Percentiles rank a stretch among this genome's conserved stretches.
Conservation (phyloP, 2,329 filamentous ascomycete species). For the Botrytis aclada region DNA sequence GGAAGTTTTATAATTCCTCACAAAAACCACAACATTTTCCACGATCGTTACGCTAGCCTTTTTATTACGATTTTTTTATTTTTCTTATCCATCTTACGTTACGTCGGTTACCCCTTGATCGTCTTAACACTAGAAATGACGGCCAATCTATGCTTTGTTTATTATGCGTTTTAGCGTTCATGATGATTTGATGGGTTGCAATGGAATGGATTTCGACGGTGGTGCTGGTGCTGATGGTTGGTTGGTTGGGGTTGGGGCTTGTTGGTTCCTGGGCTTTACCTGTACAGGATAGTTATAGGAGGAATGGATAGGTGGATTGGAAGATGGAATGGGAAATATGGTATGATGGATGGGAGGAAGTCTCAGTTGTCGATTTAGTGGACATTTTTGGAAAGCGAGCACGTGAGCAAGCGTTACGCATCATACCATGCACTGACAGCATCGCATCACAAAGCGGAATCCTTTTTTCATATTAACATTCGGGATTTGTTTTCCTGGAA, state of each 20-base stretch:
- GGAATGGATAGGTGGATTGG: background rate
- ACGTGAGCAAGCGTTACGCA: background rate
- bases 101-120: background rate
- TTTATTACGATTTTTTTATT: background rate
- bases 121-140: background rate
- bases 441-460: background rate
- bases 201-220: constrained; percentile 4
- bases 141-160: constrained; percentile 2
- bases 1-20: constrained; percentile 29
- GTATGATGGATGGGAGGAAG: background rate
- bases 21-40: background rate
- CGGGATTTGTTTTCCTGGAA: constrained; percentile 6
- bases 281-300: background rate
- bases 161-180: constrained; percentile 12
- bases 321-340: background rate
- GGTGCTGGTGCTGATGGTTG: background rate
- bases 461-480: background rate
- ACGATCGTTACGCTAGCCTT: background rate
- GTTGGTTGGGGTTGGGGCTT: background rate
- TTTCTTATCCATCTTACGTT: background rate
- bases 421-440: background rate
- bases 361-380: background rate
- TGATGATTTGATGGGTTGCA: background rate
- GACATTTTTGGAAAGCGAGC: background rate
- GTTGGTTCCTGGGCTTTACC: constrained; percentile 11